These are phyloP conservation scores for Russula dissimulans DNA, from an alignment of 768 basidiomycete species.

Conservation along the genomic window DNA sequence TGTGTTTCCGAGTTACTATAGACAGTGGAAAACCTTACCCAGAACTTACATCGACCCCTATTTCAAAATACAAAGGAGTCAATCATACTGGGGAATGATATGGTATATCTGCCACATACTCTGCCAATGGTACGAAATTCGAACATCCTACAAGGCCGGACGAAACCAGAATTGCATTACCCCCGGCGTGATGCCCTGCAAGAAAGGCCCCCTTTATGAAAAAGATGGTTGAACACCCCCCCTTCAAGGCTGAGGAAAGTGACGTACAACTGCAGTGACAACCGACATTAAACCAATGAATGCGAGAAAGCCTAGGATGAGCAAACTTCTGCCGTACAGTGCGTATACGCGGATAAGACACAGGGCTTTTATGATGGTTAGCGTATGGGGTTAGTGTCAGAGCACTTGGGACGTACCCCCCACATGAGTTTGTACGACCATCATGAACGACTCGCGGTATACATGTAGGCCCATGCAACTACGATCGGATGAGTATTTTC, in stretches of 20 bases:
- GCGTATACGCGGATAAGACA: slow-evolving; percentile 3
- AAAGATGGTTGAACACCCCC: background rate
- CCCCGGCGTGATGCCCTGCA: background rate
- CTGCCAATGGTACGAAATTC: background rate
- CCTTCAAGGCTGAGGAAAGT: background rate
- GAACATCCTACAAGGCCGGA: background rate
- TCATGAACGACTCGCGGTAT: background rate
- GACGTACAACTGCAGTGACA: background rate
- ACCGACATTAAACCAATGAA: background rate
- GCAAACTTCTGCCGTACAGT: slow-evolving; percentile 1
- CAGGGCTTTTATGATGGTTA: background rate
- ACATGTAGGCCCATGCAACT: background rate
- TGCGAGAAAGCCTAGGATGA: background rate
- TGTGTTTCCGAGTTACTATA: too few relatives aligned
- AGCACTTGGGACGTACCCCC: background rate
- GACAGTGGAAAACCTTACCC: too few relatives aligned
- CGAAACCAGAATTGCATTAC: background rate
- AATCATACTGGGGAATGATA: background rate
- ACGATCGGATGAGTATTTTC: background rate
- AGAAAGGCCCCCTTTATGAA: background rate
- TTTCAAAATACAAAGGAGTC: background rate
- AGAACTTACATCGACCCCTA: background rate
- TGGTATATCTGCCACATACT: background rate
- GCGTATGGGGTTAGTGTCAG: too few relatives aligned
- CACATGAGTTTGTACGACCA: background rate